phyloP scores from a whole-genome alignment of 208 protist species.

The Strigomonas culicis region DNA sequence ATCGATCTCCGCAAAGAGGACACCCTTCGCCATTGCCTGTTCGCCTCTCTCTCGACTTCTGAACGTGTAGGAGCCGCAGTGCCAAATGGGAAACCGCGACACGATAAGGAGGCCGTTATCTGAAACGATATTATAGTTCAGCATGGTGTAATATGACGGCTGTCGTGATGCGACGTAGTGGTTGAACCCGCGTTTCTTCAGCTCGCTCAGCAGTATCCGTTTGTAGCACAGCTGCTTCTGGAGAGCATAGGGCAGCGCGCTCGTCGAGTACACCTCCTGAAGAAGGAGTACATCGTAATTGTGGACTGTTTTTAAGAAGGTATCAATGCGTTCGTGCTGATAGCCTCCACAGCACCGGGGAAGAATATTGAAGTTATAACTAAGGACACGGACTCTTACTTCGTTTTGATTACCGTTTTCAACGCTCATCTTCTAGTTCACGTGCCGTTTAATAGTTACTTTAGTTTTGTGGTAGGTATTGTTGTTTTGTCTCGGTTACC shows the following conservation, averaged over 20 bases:
- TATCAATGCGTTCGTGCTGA: slow-evolving; percentile 78
- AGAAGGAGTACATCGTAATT: slow-evolving; percentile 82
- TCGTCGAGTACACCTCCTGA: slow-evolving; percentile 85
- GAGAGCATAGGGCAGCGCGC: slow-evolving; percentile 67
- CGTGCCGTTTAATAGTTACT: neutral
- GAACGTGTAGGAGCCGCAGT: slow-evolving; percentile 83
- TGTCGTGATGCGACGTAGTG: slow-evolving; percentile 85
- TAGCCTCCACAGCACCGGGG: slow-evolving; percentile 73
- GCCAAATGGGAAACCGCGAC: slow-evolving; percentile 78
- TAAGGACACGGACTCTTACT: slow-evolving; percentile 59
- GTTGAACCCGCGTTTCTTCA: slow-evolving; percentile 66
- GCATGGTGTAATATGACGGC: slow-evolving; percentile 80
- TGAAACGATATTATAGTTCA: slow-evolving; percentile 65
- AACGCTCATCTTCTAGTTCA: neutral
- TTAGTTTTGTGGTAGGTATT: too few relatives aligned
- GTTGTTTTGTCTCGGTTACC: too few relatives aligned
- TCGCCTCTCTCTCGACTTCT: slow-evolving; percentile 39
- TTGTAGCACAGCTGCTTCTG: slow-evolving; percentile 76
- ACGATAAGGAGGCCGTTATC: slow-evolving; percentile 88
- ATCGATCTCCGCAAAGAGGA: slow-evolving; percentile 80
- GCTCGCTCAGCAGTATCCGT: slow-evolving; percentile 64
- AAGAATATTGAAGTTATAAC: slow-evolving; percentile 91
- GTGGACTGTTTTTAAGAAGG: slow-evolving; percentile 63
- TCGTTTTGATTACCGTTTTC: neutral
- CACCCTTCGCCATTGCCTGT: slow-evolving; percentile 53